Percentiles rank a stretch among this genome's conserved stretches.
Conservation (phyloP, 306 rosid species). For the Vigna nakashimae region DNA sequence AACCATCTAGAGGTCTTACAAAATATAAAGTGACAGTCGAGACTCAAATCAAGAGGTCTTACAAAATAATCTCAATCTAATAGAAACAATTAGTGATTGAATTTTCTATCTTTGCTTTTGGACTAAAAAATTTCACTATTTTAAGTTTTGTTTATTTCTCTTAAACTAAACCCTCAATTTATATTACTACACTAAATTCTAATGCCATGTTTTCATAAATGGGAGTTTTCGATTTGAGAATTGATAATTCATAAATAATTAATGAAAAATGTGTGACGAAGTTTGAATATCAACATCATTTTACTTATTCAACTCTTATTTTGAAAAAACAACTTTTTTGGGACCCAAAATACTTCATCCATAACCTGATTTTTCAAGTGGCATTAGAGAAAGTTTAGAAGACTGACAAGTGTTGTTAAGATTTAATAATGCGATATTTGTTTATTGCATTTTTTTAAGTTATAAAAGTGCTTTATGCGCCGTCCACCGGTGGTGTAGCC, state of each 20-base stretch:
- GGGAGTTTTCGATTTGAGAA: background rate
- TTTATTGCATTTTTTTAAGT: background rate
- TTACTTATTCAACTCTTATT: background rate
- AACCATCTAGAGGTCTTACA: no score
- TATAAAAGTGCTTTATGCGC: slow-evolving; percentile 16
- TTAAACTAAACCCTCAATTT: no score
- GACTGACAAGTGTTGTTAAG: background rate
- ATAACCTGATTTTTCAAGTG: background rate
- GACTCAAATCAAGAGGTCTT: no score
- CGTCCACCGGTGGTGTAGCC: slow-evolving; percentile 30
- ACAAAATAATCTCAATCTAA: no score
- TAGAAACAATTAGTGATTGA: no score
- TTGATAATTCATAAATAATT: background rate
- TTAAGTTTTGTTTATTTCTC: no score
- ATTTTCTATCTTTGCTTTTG: no score
- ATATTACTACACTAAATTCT: no score
- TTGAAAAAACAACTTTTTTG: background rate
- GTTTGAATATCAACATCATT: background rate
- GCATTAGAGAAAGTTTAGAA: background rate
- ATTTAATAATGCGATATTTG: background rate
- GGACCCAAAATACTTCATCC: background rate
- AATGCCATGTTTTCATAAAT: no score
- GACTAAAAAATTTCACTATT: no score
- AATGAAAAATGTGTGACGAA: background rate
- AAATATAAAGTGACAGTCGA: no score